Base-by-base conservation (phyloP, 2,329 filamentous ascomycete genomes). In the Pyricularia sp. region DNA sequence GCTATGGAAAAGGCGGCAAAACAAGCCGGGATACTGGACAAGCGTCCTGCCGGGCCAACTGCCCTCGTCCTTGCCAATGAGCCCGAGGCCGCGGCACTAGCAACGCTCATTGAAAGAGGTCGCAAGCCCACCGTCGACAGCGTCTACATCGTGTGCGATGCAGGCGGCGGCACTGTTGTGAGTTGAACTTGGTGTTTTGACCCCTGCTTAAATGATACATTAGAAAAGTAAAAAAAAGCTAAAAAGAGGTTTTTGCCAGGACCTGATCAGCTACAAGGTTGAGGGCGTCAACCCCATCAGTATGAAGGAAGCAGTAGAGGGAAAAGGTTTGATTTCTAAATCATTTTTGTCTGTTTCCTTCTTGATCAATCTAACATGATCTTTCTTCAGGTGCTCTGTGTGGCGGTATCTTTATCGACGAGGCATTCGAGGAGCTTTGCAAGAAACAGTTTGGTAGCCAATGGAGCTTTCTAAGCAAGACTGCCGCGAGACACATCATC, bases 11-110 rank as follows among this genome's bases (percentile, higher is more conserved):
- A 76, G 0, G 81, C 80, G 0, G 74, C 76, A 0, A 31, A 70
- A 0, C 23, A 67, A 0, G 78, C 82, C 0, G 81, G 81, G 0
- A 78, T 84, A 1, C 71, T 82, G 0, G 10, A 55, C 0, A 72
- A 78, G 0, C 4, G 65, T 9, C 42, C 66, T 0, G 73, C 73
- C 1, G 78, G 77, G 0, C 26, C 73, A 0, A 81, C 82, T 0
- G 73, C 61, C 0, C 63, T 82, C 4, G 33, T 69, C 0, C 80
- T 82, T 63, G 70, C 83, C 0, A 77, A 77, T 0, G 82, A 84
- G 68, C 82, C 81, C 0, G 81, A 84, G 69, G 81, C 81, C 0
- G 81, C 81, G 1, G 80, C 80, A 0, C 42, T 83, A 0, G 77
- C 80, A 0, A 77, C 76, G 0, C 68, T 82, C 0, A 69, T 72